A percentile compares a stretch with the other conserved stretches of the same genome.
These are phyloP conservation scores for Raphanus raphanistrum DNA, from an alignment of 345 rosid species.

Conservation along the genomic window DNA sequence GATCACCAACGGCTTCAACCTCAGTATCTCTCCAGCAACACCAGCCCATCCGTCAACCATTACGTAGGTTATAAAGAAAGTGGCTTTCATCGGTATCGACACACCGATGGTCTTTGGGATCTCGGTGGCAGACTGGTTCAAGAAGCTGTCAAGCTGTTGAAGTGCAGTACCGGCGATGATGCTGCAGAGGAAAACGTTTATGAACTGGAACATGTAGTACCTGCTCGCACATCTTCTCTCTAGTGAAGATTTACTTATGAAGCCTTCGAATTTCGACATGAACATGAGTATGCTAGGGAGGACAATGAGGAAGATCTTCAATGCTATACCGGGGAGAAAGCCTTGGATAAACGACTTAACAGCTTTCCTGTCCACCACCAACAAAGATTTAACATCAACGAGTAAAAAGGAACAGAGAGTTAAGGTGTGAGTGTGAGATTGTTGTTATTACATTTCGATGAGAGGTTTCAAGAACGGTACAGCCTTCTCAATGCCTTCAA, in stretches of 20 bases:
- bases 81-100: conserved; percentile 96
- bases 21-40: conserved; percentile 86
- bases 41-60: conserved; percentile 99
- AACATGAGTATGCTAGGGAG: conserved; percentile 83
- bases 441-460: conserved; percentile 63
- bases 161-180: conserved; percentile 91
- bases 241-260: conserved; percentile 57
- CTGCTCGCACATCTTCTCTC: conserved; percentile 88
- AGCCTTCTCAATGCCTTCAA: conserved; percentile 87
- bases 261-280: conserved; percentile 98
- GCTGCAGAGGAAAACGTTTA: conserved; percentile 96
- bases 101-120: conserved; percentile 86
- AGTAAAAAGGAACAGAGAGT: not conserved
- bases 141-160: conserved; percentile 78
- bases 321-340: conserved; percentile 92
- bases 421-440: conserved; percentile 13
- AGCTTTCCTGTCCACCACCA: conserved; percentile 52
- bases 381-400: not conserved
- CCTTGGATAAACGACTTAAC: conserved; percentile 90
- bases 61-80: conserved; percentile 89
- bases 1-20: conserved; percentile 76
- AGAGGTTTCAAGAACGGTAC: conserved; percentile 73
- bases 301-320: conserved; percentile 85
- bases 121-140: conserved; percentile 82
- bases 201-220: conserved; percentile 77